Evolutionary conservation across 78 protist species (phyloP).

Genomic region (Dictyostelium firmibasis): DNA sequence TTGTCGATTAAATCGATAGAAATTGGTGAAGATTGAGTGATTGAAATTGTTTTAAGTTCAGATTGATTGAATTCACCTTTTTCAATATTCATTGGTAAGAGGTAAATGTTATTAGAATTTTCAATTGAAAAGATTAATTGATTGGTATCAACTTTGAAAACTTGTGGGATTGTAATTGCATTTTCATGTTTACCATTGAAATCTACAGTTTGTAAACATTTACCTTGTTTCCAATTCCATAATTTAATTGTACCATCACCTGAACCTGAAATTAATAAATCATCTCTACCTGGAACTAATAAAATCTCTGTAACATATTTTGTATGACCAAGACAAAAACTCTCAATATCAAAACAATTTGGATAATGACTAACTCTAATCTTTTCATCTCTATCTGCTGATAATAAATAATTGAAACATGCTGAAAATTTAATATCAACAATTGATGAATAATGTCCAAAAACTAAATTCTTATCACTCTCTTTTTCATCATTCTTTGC

Average conservation of each 20-base stretch:
- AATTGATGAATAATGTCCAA: constrained; percentile 70
- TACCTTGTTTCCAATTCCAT: constrained; percentile 73
- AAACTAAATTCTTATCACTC: constrained; percentile 25
- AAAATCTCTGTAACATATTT: constrained; percentile 44
- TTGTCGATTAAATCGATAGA: not conserved
- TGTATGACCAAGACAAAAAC: constrained; percentile 78
- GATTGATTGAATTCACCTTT: not conserved
- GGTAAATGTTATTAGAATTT: not conserved
- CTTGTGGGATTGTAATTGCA: constrained; percentile 31
- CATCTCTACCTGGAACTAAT: constrained; percentile 20
- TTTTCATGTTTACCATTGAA: not conserved
- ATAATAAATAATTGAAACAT: constrained; percentile 18
- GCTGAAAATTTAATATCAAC: constrained; percentile 41
- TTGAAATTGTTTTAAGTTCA: not conserved
- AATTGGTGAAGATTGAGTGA: not conserved
- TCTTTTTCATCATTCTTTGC: constrained; percentile 9
- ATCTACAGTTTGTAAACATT: constrained; percentile 37
- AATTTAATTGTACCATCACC: constrained; percentile 77
- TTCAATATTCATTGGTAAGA: not conserved
- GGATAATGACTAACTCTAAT: constrained; percentile 80
- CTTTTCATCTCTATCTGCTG: constrained; percentile 85
- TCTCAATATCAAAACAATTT: constrained; percentile 70
- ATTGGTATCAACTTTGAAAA: not conserved
- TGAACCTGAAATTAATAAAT: constrained; percentile 59
- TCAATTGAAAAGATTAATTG: not conserved